Percentiles rank a stretch among this genome's conserved stretches.
Evolutionary conservation across 306 rosid genomes (phyloP).

Genomic region (Sindora glabra): DNA sequence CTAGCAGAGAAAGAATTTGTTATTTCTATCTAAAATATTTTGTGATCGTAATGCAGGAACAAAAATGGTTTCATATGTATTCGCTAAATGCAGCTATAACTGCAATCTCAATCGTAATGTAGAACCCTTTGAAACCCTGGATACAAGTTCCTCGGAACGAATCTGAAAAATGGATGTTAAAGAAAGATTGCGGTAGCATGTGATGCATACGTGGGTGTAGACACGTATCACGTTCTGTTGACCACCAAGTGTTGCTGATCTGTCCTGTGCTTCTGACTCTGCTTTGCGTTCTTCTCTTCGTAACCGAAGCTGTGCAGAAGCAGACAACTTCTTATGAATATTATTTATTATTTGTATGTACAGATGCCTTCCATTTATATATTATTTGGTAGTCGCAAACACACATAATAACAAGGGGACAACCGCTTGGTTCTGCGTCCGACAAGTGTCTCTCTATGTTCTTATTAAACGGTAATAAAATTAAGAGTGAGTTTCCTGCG

Average conservation of each 20-base stretch:
- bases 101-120: too few species aligned
- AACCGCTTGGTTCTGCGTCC: slow-evolving; percentile 28
- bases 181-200: slow-evolving; percentile 1
- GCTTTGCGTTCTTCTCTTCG: slow-evolving; percentile 4
- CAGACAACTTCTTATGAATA: slow-evolving; percentile 2
- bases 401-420: neutral
- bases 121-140: too few species aligned
- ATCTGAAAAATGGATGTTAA: too few species aligned
- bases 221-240: slow-evolving; percentile 5
- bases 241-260: neutral
- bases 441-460: neutral
- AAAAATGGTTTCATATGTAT: too few species aligned
- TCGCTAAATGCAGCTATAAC: too few species aligned
- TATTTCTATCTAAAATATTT: too few species aligned
- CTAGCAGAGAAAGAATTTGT: too few species aligned
- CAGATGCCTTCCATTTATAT: neutral
- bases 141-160: too few species aligned
- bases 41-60: too few species aligned
- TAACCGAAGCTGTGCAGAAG: slow-evolving; percentile 12
- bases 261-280: neutral
- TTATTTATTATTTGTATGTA: slow-evolving; percentile 11
- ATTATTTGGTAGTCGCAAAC: slow-evolving; percentile 17
- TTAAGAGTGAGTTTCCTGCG: slow-evolving; percentile 7
- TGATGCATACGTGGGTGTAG: slow-evolving; percentile 1
- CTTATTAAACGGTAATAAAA: neutral